A percentile compares a stretch with the other conserved stretches of the same genome.
Evolutionary conservation across 1,284 basidiomycete genomes (phyloP).

Genomic region (Boletus sp.): DNA sequence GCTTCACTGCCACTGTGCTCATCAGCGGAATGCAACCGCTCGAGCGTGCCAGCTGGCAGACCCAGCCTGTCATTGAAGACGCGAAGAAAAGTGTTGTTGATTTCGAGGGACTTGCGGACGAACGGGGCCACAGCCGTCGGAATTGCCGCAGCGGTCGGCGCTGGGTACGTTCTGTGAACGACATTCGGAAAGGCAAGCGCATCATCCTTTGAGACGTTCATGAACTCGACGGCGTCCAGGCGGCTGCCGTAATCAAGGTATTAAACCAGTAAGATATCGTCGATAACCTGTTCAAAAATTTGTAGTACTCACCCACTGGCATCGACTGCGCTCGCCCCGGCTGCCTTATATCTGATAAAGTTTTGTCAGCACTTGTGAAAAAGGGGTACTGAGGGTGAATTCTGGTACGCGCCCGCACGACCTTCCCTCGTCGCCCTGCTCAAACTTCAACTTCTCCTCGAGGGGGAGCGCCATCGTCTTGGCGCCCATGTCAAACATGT

Average conservation of each 20-base stretch:
- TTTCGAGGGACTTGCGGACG: constrained; percentile 50
- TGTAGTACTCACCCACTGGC: constrained; percentile 43
- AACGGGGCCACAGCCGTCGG: constrained; percentile 50
- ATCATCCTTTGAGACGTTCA: constrained; percentile 68
- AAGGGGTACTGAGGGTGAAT: background rate
- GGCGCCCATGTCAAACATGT: constrained; percentile 59
- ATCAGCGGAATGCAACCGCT: constrained; percentile 41
- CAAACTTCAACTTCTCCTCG: constrained; percentile 60
- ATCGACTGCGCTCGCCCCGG: constrained; percentile 60
- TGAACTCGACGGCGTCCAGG: constrained; percentile 57
- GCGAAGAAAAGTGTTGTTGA: constrained; percentile 52
- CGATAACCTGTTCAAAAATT: too few species aligned
- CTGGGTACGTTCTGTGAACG: constrained; percentile 52
- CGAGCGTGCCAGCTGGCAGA: constrained; percentile 49
- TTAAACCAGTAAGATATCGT: too few species aligned
- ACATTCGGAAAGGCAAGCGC: constrained; percentile 51
- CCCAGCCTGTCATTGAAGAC: constrained; percentile 57
- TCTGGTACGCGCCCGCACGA: constrained; percentile 57
- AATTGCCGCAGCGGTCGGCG: constrained; percentile 49
- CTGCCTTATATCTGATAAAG: constrained; percentile 56
- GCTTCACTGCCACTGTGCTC: constrained; percentile 59
- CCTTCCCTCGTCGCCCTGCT: constrained; percentile 59
- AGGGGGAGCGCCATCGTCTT: constrained; percentile 56
- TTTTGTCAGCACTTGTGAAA: background rate
- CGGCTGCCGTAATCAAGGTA: constrained; percentile 12